phyloP scores from a whole-genome alignment of 495 filamentous ascomycete species.

The Penicillium antarcticum region DNA sequence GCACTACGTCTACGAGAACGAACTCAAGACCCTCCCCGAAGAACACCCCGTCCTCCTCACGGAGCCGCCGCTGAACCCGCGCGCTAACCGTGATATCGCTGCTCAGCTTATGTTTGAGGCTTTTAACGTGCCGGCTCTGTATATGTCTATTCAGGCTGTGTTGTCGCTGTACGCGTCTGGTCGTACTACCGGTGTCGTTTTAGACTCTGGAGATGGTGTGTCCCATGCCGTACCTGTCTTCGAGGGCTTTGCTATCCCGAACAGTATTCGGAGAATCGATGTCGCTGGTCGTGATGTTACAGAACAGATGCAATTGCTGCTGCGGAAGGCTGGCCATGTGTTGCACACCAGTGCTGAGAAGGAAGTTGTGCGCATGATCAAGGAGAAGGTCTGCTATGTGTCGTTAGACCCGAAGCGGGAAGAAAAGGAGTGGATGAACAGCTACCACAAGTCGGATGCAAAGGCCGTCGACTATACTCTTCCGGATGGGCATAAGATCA shows the following conservation, averaged over 20 bases:
- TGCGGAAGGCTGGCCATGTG: slow-evolving; percentile 89
- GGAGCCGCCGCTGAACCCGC: slow-evolving; percentile 93
- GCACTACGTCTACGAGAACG: slow-evolving; percentile 79
- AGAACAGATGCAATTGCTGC: slow-evolving; percentile 85
- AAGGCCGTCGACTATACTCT: slow-evolving; percentile 83
- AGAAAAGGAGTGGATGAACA: slow-evolving; percentile 88
- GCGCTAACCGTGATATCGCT: slow-evolving; percentile 92
- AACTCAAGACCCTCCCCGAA: slow-evolving; percentile 92
- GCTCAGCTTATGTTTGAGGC: slow-evolving; percentile 99
- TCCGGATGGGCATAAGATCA: slow-evolving; percentile 89
- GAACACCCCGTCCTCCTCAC: slow-evolving; percentile 98
- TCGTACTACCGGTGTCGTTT: slow-evolving; percentile 91
- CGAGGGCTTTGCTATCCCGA: slow-evolving; percentile 95
- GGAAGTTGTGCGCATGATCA: slow-evolving; percentile 94
- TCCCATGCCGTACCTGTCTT: slow-evolving; percentile 97
- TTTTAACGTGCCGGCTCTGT: slow-evolving; percentile 95
- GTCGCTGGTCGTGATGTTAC: slow-evolving; percentile 98
- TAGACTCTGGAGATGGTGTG: slow-evolving; percentile 95
- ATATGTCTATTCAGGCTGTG: slow-evolving; percentile 95
- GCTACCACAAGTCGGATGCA: slow-evolving; percentile 49
- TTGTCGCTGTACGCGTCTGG: slow-evolving; percentile 95
- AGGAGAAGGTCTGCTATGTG: slow-evolving; percentile 90
- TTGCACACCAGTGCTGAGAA: slow-evolving; percentile 98
- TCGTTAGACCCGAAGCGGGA: slow-evolving; percentile 87
- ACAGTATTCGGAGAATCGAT: slow-evolving; percentile 90